Percentiles rank a stretch among this genome's conserved stretches.
phyloP scores from a whole-genome alignment of 2,329 filamentous ascomycete genomes.

The Pleomassaria siparia region DNA sequence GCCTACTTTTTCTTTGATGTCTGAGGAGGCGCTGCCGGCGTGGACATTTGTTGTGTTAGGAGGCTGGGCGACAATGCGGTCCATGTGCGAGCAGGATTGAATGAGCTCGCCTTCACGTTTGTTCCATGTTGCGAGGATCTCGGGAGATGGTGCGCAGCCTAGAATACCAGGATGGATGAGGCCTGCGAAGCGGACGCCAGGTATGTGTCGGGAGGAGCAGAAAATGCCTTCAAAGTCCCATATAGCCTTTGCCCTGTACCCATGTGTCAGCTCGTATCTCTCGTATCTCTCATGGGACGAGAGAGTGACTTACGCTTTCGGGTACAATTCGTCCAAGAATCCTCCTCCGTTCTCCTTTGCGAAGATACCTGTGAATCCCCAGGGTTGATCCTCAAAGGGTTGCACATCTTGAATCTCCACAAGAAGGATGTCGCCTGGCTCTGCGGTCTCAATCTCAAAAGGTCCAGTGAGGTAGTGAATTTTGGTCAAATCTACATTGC shows the following conservation, averaged over 20 bases:
- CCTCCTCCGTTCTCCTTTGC: constrained; percentile 80
- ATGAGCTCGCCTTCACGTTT: constrained; percentile 79
- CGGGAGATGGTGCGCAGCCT: constrained; percentile 79
- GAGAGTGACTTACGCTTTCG: constrained; percentile 64
- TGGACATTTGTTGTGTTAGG: constrained; percentile 73
- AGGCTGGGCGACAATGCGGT: constrained; percentile 73
- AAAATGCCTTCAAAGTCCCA: constrained; percentile 79
- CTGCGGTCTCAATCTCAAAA: constrained; percentile 80
- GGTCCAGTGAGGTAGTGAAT: constrained; percentile 89
- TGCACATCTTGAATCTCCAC: constrained; percentile 94
- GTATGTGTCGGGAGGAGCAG: constrained; percentile 75
- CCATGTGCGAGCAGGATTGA: constrained; percentile 62
- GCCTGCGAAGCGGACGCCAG: constrained; percentile 80
- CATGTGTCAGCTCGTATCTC: not conserved
- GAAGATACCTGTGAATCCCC: constrained; percentile 89
- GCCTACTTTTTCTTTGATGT: constrained; percentile 67
- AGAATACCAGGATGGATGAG: constrained; percentile 91
- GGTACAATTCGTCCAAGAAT: constrained; percentile 85
- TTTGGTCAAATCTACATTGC: constrained; percentile 78
- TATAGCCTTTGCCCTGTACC: constrained; percentile 66
- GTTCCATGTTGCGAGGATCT: constrained; percentile 82
- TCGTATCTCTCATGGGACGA: not conserved
- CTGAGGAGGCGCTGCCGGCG: constrained; percentile 63
- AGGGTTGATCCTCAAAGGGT: constrained; percentile 79
- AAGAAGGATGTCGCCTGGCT: constrained; percentile 80